Evolutionary conservation across 441 rosid species (phyloP), one percentile per base, ranked within the genome.

Genomic region (Sinapis alba): DNA sequence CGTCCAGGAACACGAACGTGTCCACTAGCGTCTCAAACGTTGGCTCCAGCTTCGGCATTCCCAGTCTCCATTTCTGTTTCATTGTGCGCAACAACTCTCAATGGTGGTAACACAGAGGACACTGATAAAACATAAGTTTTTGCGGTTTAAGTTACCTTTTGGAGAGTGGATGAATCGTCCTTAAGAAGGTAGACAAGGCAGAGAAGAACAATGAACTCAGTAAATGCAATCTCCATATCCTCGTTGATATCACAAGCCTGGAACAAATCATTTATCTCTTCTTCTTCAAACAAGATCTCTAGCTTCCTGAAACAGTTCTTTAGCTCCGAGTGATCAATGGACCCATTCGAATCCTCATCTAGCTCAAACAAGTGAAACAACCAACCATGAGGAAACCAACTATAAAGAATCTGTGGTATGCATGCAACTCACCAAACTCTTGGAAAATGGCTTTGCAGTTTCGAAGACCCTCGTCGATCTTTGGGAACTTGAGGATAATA

Each of bases 331-430:
- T 83, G 87, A 76, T 95, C 98, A 8, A 95, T 90, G 10, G 83
- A 78, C n/a, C 92, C 92, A 72, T 91, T 95, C 2, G 90, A 86
- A 63, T 95, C 96, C 85, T 88, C 94, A 84, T 92, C 98, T 95
- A n/a, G 62, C 72, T 57, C 61, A 43, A 67, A 71, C 24, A 54
- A 5, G 0, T 1, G 2, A 65, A 69, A 23, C 62, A 58, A 59
- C 6, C 72, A 38, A 30, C 4, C 59, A 61, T 67, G 24, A 27
- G 24, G 28, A 19, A 60, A 16, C 54, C 32, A 12, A 15, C 9
- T 13, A 9, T 36, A 1, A 2, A 51, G 10, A 63, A 19, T 61
- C 24, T 12, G 1, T 15, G 8, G 11, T 9, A 13, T 13, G 43
- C 51, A 15, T 13, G 51, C 56, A 73, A 41, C 89, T 65, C 68